These are phyloP conservation scores for Yarrowia sp. DNA, from an alignment of 805 yeast species.

Conservation along the genomic window DNA sequence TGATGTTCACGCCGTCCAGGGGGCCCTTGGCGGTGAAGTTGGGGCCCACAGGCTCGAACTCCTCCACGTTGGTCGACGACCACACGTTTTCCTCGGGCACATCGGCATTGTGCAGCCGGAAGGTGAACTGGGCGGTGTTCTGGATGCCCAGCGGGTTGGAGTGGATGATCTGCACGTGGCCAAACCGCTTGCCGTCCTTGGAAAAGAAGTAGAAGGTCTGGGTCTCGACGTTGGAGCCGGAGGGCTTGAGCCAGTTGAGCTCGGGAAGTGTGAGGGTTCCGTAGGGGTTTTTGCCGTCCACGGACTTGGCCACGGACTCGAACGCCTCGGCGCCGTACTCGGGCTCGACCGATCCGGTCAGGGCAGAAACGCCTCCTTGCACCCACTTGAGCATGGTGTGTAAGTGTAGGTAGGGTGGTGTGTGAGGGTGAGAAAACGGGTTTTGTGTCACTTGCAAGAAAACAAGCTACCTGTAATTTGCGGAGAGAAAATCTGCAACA, in stretches of 20 bases:
- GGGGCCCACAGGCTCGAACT: conserved; percentile 73
- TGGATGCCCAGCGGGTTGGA: conserved; percentile 88
- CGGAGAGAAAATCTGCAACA: too few relatives aligned
- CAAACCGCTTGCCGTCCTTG: conserved; percentile 66
- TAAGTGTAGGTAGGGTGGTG: too few relatives aligned
- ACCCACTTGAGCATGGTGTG: conserved; percentile 75
- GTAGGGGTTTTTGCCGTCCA: conserved; percentile 63
- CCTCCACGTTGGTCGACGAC: conserved; percentile 90
- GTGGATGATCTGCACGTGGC: conserved; percentile 94
- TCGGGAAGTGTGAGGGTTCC: conserved; percentile 69
- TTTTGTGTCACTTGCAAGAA: too few relatives aligned
- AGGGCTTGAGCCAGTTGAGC: conserved; percentile 75
- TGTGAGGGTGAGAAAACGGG: too few relatives aligned
- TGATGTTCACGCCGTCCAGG: conserved; percentile 61
- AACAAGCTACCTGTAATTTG: too few relatives aligned
- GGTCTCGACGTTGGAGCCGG: conserved; percentile 91
- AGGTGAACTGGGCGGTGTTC: conserved; percentile 88
- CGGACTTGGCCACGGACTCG: conserved; percentile 75
- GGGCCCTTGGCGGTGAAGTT: conserved; percentile 76
- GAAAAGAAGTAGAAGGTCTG: conserved; percentile 87
- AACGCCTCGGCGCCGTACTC: conserved; percentile 94
- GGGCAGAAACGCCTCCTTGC: conserved; percentile 66
- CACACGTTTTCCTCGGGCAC: conserved; percentile 67
- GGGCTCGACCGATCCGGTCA: conserved; percentile 97
- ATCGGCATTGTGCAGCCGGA: conserved; percentile 69